A percentile compares a stretch with the other conserved stretches of the same genome.
phyloP scores from a whole-genome alignment of 306 rosid genomes.

The Mimosa pudica region DNA sequence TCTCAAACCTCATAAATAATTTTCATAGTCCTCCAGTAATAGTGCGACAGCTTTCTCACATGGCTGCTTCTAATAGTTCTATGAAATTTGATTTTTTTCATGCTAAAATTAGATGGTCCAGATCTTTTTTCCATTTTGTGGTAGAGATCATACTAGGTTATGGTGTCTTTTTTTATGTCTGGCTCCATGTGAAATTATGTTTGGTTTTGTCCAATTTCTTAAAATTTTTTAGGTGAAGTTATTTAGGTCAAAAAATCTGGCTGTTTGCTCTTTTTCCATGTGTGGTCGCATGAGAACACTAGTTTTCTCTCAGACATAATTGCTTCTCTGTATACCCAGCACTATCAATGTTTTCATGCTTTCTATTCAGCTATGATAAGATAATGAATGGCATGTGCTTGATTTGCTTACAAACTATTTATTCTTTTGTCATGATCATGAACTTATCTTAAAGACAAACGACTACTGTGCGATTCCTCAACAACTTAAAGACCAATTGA shows the following conservation, averaged over 20 bases:
- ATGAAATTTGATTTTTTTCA: not conserved
- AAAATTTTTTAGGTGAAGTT: no score
- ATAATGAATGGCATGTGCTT: not conserved
- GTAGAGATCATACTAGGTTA: not conserved
- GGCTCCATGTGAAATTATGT: not conserved
- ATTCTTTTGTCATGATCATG: conserved; percentile 32
- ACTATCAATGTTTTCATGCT: conserved; percentile 11
- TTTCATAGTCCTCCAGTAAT: not conserved
- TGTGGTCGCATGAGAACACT: no score
- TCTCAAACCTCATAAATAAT: not conserved
- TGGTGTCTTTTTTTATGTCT: not conserved
- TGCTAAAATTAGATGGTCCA: no score
- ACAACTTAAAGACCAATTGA: conserved; percentile 82
- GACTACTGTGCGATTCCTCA: conserved; percentile 96
- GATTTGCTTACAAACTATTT: conserved; percentile 28
- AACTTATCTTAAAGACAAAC: conserved; percentile 66
- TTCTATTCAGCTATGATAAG: conserved; percentile 20
- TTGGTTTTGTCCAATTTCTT: not conserved
- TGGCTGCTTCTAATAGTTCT: not conserved
- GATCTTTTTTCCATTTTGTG: not conserved
- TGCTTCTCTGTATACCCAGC: not conserved
- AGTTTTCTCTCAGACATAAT: not conserved
- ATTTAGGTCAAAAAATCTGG: no score
- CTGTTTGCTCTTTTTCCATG: no score
- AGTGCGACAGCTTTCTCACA: not conserved